Conservation (phyloP, 805 yeast genomes). For the Phaffomyces antillensis region DNA sequence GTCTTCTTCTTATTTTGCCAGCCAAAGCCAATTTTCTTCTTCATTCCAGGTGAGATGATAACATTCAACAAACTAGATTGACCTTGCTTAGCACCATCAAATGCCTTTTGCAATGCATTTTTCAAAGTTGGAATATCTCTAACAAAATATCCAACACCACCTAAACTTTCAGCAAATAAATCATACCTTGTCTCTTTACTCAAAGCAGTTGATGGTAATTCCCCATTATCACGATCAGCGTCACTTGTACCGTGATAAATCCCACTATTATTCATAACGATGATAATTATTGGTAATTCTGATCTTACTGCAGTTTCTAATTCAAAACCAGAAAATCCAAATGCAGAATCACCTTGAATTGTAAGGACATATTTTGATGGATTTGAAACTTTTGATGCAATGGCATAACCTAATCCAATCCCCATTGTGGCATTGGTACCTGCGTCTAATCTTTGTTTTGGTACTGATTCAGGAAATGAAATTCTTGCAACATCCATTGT, state of each 20-base stretch:
- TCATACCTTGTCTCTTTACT: slow-evolving; percentile 53
- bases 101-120: slow-evolving; percentile 28
- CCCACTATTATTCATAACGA: slow-evolving; percentile 71
- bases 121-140: slow-evolving; percentile 34
- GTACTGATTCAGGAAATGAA: slow-evolving; percentile 45
- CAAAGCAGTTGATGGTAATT: slow-evolving; percentile 53
- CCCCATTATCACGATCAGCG: slow-evolving; percentile 17
- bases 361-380: slow-evolving; percentile 43
- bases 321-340: slow-evolving; percentile 69
- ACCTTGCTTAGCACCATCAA: slow-evolving; percentile 24
- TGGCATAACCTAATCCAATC: slow-evolving; percentile 62
- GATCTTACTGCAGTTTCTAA: slow-evolving; percentile 60
- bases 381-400: slow-evolving; percentile 46
- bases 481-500: slow-evolving; percentile 68
- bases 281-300: slow-evolving; percentile 44
- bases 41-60: slow-evolving; percentile 52
- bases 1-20: slow-evolving; percentile 49
- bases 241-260: slow-evolving; percentile 58
- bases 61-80: slow-evolving; percentile 48
- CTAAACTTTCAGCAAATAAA: slow-evolving; percentile 45
- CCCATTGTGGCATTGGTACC: slow-evolving; percentile 82
- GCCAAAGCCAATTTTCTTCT: slow-evolving; percentile 51
- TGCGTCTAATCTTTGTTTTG: slow-evolving; percentile 56
- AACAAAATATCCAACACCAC: slow-evolving; percentile 47
- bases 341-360: slow-evolving; percentile 72